Conservation (phyloP, 768 basidiomycete genomes). For the Trametes cubensis region DNA sequence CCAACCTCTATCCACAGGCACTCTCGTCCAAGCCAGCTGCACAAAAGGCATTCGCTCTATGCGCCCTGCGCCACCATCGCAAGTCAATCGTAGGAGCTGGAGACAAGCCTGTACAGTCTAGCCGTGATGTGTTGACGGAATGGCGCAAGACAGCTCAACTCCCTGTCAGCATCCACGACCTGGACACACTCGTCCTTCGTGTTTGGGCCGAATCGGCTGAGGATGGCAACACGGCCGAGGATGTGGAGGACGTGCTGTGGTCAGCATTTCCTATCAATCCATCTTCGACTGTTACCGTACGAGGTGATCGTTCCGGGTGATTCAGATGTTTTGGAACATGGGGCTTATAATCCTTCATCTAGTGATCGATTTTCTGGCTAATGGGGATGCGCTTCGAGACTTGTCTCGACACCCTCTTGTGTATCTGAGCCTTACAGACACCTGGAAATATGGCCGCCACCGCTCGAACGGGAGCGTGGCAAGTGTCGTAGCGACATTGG, state of each 20-base stretch:
- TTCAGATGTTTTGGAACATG: no score
- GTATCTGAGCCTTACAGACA: constrained; percentile 38
- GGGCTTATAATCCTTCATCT: neutral
- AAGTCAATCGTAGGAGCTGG: neutral
- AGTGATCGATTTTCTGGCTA: constrained; percentile 49
- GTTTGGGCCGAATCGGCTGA: constrained; percentile 49
- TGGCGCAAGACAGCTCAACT: constrained; percentile 41
- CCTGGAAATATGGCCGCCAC: constrained; percentile 45
- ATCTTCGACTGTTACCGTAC: constrained; percentile 15
- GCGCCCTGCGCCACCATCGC: constrained; percentile 31
- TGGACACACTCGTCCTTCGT: constrained; percentile 39
- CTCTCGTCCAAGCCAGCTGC: constrained; percentile 7
- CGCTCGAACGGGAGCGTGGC: no score
- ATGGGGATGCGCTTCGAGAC: constrained; percentile 36
- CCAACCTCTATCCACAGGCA: constrained; percentile 20
- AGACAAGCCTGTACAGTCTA: neutral
- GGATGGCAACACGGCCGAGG: constrained; percentile 41
- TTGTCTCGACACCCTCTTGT: constrained; percentile 47
- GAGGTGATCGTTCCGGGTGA: no score
- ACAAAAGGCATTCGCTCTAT: constrained; percentile 27
- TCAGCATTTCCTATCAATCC: constrained; percentile 42
- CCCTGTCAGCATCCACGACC: constrained; percentile 31
- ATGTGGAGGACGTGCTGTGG: constrained; percentile 56
- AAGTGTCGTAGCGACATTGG: constrained; percentile 13
- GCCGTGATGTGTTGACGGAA: constrained; percentile 43